Conservation (phyloP, 2,329 filamentous ascomycete species). For the Cercospora brassicicola region DNA sequence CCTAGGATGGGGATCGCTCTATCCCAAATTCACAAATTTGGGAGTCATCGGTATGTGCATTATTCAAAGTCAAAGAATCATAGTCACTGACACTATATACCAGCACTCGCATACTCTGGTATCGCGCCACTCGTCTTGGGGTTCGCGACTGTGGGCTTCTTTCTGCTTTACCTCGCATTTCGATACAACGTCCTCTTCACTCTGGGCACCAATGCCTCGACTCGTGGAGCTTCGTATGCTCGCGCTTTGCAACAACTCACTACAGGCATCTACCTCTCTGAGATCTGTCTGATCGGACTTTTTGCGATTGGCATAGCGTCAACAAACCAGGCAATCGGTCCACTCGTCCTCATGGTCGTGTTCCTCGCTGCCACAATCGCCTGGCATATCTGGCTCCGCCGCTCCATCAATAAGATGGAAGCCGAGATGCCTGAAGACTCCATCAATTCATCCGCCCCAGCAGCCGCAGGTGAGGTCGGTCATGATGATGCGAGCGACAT, state of each 20-base stretch:
- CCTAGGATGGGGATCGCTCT: conserved; percentile 47
- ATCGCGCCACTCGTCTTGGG: conserved; percentile 50
- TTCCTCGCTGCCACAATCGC: conserved; percentile 44
- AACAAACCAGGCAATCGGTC: conserved; percentile 39
- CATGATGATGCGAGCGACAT: conserved; percentile 9
- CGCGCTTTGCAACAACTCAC: conserved; percentile 48
- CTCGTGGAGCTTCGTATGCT: conserved; percentile 46
- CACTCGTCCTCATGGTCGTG: conserved; percentile 45
- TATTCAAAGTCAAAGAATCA: background rate
- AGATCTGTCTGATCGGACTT: conserved; percentile 49
- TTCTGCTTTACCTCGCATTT: conserved; percentile 49
- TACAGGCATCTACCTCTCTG: conserved; percentile 48
- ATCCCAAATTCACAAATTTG: conserved; percentile 46
- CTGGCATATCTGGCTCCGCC: conserved; percentile 43
- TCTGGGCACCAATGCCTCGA: conserved; percentile 47
- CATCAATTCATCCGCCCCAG: background rate
- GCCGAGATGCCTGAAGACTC: conserved; percentile 35
- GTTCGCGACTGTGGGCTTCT: conserved; percentile 46
- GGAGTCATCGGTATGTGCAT: conserved; percentile 31
- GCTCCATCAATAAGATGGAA: conserved; percentile 37
- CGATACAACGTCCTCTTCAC: conserved; percentile 53
- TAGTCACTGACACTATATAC: background rate
- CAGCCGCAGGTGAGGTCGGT: background rate
- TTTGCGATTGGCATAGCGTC: conserved; percentile 44
- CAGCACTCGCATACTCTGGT: conserved; percentile 47